Percentiles rank a stretch among this genome's conserved stretches.
Evolutionary conservation across 768 basidiomycete species (phyloP).

Genomic region (Russula sp.): DNA sequence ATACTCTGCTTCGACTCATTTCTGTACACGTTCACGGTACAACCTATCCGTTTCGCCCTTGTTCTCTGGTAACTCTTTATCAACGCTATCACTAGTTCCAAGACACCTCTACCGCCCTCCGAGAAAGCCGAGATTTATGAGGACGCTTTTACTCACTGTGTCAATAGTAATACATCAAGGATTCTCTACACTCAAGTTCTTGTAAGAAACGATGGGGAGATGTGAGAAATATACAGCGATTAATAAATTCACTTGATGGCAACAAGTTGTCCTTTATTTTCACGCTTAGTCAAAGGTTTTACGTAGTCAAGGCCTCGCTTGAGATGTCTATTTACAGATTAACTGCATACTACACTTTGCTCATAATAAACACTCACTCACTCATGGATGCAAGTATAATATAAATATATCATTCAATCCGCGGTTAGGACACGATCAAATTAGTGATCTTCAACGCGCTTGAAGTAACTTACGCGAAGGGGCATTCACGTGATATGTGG

Average conservation of each 20-base stretch:
- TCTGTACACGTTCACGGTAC: constrained; percentile 95
- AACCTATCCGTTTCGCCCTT: constrained; percentile 81
- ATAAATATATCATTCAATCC: constrained; percentile 97
- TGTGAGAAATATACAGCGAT: too few relatives aligned
- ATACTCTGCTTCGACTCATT: constrained; percentile 95
- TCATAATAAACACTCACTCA: too few relatives aligned
- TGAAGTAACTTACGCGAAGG: too few relatives aligned
- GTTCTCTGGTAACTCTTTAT: constrained; percentile 56
- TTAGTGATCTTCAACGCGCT: constrained; percentile 97
- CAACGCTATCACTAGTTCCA: constrained; percentile 49
- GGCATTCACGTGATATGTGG: too few relatives aligned
- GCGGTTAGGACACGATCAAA: constrained; percentile 98
- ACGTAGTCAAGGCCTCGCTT: too few relatives aligned
- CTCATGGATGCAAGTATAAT: constrained; percentile 93
- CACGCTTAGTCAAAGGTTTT: too few relatives aligned
- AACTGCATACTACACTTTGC: too few relatives aligned
- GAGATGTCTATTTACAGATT: too few relatives aligned
- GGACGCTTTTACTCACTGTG: constrained; percentile 67
- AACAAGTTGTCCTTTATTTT: too few relatives aligned
- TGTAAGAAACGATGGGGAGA: too few relatives aligned
- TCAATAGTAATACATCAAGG: constrained; percentile 71
- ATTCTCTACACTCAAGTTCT: too few relatives aligned
- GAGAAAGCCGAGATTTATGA: constrained; percentile 93
- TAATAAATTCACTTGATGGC: too few relatives aligned
- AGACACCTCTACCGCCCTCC: constrained; percentile 65